Evolutionary conservation across 305 asterid genomes (phyloP).

Genomic region (Fraxinus dipetala): DNA sequence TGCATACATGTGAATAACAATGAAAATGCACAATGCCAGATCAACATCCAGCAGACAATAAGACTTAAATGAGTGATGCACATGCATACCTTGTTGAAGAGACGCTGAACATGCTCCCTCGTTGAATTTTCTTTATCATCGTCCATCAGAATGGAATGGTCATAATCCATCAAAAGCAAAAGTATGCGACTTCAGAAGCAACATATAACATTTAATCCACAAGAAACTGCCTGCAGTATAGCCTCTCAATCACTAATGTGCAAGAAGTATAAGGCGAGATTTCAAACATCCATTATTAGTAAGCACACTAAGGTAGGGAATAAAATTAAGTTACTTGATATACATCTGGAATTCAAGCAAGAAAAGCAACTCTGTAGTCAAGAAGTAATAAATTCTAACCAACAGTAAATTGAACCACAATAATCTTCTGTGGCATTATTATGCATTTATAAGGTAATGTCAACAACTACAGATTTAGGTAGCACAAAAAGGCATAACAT

Average conservation of each 20-base stretch:
- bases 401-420: background rate
- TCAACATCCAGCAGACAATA: background rate
- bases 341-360: background rate
- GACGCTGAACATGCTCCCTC: conserved; percentile 66
- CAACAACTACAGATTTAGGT: background rate
- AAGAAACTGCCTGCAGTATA: conserved; percentile 24
- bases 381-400: background rate
- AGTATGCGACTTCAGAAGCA: conserved; percentile 15
- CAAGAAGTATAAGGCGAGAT: background rate
- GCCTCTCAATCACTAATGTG: background rate
- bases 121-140: conserved; percentile 45
- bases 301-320: background rate
- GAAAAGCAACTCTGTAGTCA: background rate
- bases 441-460: background rate
- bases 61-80: background rate
- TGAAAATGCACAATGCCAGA: background rate
- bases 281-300: background rate
- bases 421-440: background rate
- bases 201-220: conserved; percentile 31
- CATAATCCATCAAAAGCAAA: conserved; percentile 60
- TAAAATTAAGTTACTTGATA: background rate
- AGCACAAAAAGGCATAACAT: background rate
- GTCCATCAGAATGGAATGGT: conserved; percentile 68
- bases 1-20: background rate
- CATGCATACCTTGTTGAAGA: conserved; percentile 66